Percentiles rank a stretch among this genome's conserved stretches.
These are phyloP conservation scores for Chrysoporthe puriensis DNA, from an alignment of 2,329 filamentous ascomycete genomes.

Conservation along the genomic window DNA sequence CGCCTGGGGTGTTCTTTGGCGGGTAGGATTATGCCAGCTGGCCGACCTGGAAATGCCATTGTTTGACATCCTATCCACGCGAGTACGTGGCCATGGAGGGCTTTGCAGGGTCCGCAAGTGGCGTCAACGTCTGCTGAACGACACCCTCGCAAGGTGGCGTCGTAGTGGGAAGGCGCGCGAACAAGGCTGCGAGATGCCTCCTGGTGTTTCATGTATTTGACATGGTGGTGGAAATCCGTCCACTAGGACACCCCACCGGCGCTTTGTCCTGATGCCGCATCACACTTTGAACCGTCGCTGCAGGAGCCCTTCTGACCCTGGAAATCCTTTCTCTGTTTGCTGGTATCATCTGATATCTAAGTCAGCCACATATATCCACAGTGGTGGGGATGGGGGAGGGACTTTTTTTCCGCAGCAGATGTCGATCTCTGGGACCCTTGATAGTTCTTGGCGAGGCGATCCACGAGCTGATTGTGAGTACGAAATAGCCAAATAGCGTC, in stretches of 20 bases:
- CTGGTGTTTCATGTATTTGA: conserved; percentile 30
- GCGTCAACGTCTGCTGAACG: neutral
- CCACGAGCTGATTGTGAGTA: neutral
- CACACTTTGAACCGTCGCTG: conserved; percentile 14
- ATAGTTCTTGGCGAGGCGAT: neutral
- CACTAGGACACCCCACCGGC: conserved; percentile 19
- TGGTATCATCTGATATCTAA: conserved; percentile 1
- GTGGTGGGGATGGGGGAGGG: neutral
- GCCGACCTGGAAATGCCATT: conserved; percentile 16
- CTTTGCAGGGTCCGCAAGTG: conserved; percentile 9
- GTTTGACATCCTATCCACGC: conserved; percentile 19
- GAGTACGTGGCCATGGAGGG: conserved; percentile 9
- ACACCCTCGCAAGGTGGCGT: conserved; percentile 13
- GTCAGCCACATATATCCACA: conserved; percentile 20
- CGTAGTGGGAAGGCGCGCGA: conserved; percentile 18
- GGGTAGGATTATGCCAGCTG: conserved; percentile 21
- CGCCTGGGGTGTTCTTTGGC: neutral
- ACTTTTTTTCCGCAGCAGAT: neutral
- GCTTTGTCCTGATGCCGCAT: conserved; percentile 25
- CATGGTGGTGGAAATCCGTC: conserved; percentile 22
- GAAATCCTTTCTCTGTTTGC: conserved; percentile 7
- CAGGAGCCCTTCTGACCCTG: conserved; percentile 16
- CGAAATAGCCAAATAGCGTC: neutral
- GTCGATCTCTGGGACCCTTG: neutral
- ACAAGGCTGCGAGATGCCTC: conserved; percentile 19